phyloP scores from a whole-genome alignment of 2,329 filamentous ascomycete genomes.

The Ceratocystis eucalypticola region DNA sequence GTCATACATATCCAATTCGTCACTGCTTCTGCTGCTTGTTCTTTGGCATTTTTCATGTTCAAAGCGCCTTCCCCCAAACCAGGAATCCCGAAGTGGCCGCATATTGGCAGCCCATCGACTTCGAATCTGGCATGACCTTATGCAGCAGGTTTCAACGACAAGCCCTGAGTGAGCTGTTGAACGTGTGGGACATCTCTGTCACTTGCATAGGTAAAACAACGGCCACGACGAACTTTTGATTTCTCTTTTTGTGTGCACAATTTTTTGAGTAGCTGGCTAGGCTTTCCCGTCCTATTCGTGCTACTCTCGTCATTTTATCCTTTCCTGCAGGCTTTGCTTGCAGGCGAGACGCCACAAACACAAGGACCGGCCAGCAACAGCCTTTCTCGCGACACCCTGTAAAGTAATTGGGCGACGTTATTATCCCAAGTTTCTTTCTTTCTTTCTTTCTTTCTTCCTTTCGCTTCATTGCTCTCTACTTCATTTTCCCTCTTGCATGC shows the following conservation, averaged over 20 bases:
- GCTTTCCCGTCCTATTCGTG: not conserved
- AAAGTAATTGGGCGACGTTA: not conserved
- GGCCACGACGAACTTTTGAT: not conserved
- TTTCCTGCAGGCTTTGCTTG: not conserved
- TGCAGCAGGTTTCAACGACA: slow-evolving; percentile 6
- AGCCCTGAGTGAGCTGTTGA: slow-evolving; percentile 1
- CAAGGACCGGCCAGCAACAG: not conserved
- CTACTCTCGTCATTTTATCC: not conserved
- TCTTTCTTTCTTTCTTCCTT: not conserved
- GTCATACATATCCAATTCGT: not conserved
- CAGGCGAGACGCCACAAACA: not conserved
- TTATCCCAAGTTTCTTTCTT: not conserved
- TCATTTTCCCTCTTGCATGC: not conserved
- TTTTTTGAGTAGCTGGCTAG: not conserved
- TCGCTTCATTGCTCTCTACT: not conserved
- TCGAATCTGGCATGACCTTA: slow-evolving; percentile 7
- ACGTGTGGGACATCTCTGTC: not conserved
- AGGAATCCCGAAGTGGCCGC: slow-evolving; percentile 9
- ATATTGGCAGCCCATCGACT: slow-evolving; percentile 4
- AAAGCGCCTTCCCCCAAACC: not conserved
- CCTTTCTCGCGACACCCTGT: slow-evolving; percentile 2
- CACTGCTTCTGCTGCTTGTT: not conserved
- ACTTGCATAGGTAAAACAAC: not conserved
- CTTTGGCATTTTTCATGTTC: not conserved
- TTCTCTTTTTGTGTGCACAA: not conserved